These are phyloP conservation scores for Colletotrichum lupini DNA, from an alignment of 2,329 filamentous ascomycete genomes.

Conservation along the genomic window DNA sequence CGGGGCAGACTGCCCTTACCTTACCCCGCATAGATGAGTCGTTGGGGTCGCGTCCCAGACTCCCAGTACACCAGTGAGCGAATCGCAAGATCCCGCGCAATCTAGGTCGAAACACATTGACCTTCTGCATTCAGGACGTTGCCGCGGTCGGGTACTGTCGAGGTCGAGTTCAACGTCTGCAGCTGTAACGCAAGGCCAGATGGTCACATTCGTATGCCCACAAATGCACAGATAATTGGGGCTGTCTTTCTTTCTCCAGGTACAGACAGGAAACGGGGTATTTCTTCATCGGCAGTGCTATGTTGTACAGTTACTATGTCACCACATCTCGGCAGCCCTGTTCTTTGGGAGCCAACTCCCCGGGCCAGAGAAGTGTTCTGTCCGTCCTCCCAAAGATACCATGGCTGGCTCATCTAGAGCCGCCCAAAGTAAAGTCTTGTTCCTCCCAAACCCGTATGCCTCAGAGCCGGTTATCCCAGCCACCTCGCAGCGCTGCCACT, in stretches of 20 bases:
- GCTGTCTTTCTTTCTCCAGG: background rate
- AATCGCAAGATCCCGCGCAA: background rate
- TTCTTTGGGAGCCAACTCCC: background rate
- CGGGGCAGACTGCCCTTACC: background rate
- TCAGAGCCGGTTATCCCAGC: too few species aligned
- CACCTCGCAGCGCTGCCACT: too few species aligned
- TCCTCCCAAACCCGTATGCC: background rate
- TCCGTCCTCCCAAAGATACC: background rate
- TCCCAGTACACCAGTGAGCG: background rate
- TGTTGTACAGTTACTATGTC: conserved; percentile 13
- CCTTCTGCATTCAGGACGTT: background rate
- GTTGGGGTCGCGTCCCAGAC: background rate
- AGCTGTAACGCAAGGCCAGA: background rate
- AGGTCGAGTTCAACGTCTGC: background rate
- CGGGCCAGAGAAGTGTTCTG: background rate
- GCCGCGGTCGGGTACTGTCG: background rate
- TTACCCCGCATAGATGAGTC: conserved; percentile 1
- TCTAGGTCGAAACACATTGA: background rate
- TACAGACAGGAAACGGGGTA: conserved; percentile 6
- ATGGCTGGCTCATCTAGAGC: background rate
- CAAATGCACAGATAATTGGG: background rate
- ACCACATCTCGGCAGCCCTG: background rate
- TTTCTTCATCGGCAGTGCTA: conserved; percentile 7
- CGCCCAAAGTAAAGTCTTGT: background rate
- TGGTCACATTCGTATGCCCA: background rate